Base-by-base conservation (phyloP, 2,329 filamentous ascomycete species). In the Xylariaceae sp. region DNA sequence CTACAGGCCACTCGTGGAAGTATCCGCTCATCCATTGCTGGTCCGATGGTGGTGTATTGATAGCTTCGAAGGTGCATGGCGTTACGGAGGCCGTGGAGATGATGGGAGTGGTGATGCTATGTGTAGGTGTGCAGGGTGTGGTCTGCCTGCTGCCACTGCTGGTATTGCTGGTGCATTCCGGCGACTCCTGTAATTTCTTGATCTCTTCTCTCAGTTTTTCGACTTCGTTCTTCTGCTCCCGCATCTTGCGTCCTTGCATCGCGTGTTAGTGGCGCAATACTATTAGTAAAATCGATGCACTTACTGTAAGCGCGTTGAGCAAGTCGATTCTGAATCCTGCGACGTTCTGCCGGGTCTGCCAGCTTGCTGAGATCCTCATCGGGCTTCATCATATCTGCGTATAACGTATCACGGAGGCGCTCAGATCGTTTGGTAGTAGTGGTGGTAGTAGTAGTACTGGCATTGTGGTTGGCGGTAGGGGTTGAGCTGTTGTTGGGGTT, bases 341-440 rank as follows among this genome's bases (percentile, higher is more conserved):
- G 55, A 17, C 65, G 62, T 17, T 66, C 65, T 23, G 62, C 64
- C 34, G 65, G 63, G 49, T 66, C 63, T 6, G 63, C 60, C 65
- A 66, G 62, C 15, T 64, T 65, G 53, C 65, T 66, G 39, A 65
- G 60, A 56, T 66, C 65, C 51, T 66, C 65, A 44, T 66, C 65
- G 3, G 65, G 65, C 65, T 65, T 66, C 65, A 66, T 66, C 65
- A 66, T 65, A 39, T 66, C 62, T 45, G 65, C 65, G 47, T 66
- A 66, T 56, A 66, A 56, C 6, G 64, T 66, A 58, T 66, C 63
- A 53, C 64, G 63, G 52, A 64, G 59, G 61, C 63, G 63, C 55
- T 65, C 64, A 13, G 64, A 58, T 59, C 63, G 62, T 60, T 65
- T 65, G 42, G 60, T 51, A 23, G 58, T 45, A n/a, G 62, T 53